These are phyloP conservation scores for Gossypium gossypioides DNA, from an alignment of 441 rosid species.

Conservation along the genomic window DNA sequence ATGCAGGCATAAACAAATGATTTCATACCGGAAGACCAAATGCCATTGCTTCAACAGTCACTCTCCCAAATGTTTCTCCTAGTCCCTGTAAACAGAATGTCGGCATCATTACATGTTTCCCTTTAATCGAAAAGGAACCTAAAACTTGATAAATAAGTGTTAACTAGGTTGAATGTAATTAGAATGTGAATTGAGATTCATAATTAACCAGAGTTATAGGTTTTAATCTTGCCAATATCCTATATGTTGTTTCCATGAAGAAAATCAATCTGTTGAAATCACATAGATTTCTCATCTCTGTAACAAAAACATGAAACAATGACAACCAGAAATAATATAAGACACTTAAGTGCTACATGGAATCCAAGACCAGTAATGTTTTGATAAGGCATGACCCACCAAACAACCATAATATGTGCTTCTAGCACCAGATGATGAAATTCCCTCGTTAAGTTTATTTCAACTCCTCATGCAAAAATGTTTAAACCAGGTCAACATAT, in stretches of 20 bases:
- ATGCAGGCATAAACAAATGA: slow-evolving; percentile 1
- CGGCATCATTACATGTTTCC: slow-evolving; percentile 9
- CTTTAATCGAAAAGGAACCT: background rate
- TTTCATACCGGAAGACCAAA: slow-evolving; percentile 72
- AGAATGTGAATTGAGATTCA: background rate
- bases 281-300: background rate
- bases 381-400: background rate
- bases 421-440: background rate
- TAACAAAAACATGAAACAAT: background rate
- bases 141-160: background rate
- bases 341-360: background rate
- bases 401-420: background rate
- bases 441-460: background rate
- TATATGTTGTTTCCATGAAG: background rate
- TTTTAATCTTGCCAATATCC: background rate
- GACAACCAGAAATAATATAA: background rate
- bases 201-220: background rate
- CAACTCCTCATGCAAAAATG: background rate
- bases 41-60: slow-evolving; percentile 94
- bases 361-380: background rate
- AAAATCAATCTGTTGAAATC: background rate
- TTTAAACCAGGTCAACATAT: background rate
- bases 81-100: slow-evolving; percentile 43
- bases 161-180: background rate
- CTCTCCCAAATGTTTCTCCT: slow-evolving; percentile 98